phyloP scores from a whole-genome alignment of 2,329 filamentous ascomycete species.

The Zymoseptoria tritici region DNA sequence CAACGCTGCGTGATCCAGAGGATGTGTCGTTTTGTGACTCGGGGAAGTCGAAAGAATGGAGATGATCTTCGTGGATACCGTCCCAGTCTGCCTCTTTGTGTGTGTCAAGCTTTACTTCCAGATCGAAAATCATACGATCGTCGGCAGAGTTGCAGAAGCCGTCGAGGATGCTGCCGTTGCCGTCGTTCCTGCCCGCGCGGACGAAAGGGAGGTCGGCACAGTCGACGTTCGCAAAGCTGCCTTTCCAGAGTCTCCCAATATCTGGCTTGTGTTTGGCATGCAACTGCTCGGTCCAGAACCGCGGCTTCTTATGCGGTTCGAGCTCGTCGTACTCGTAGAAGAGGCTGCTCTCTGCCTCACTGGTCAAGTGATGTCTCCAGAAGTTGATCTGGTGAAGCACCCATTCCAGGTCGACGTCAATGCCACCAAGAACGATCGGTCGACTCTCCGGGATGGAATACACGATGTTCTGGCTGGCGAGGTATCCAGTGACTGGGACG shows the following conservation, averaged over 20 bases:
- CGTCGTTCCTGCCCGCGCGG: constrained; percentile 14
- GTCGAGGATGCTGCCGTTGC: constrained; percentile 18
- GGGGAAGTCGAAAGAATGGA: constrained; percentile 30
- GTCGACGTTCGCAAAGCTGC: constrained; percentile 40
- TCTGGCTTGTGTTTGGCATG: constrained; percentile 22
- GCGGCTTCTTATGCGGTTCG: constrained; percentile 32
- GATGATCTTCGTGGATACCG: constrained; percentile 33
- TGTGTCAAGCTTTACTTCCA: constrained; percentile 17
- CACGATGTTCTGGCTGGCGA: constrained; percentile 38
- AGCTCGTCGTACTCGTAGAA: constrained; percentile 32
- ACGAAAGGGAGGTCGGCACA: constrained; percentile 23
- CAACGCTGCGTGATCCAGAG: background rate
- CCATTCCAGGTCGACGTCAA: constrained; percentile 40
- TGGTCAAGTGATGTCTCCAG: constrained; percentile 46
- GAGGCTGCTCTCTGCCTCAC: constrained; percentile 32
- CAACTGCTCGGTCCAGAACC: constrained; percentile 24
- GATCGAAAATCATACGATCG: constrained; percentile 25
- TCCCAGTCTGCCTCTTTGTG: constrained; percentile 29
- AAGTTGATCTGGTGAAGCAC: constrained; percentile 45
- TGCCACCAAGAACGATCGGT: constrained; percentile 38
- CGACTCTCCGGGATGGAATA: constrained; percentile 32
- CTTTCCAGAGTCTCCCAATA: constrained; percentile 44
- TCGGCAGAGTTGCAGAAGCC: constrained; percentile 29
- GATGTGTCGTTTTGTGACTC: constrained; percentile 1
- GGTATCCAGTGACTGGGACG: constrained; percentile 28